Evolutionary conservation across 768 basidiomycete species (phyloP).

Genomic region (Wakefieldia striispora): DNA sequence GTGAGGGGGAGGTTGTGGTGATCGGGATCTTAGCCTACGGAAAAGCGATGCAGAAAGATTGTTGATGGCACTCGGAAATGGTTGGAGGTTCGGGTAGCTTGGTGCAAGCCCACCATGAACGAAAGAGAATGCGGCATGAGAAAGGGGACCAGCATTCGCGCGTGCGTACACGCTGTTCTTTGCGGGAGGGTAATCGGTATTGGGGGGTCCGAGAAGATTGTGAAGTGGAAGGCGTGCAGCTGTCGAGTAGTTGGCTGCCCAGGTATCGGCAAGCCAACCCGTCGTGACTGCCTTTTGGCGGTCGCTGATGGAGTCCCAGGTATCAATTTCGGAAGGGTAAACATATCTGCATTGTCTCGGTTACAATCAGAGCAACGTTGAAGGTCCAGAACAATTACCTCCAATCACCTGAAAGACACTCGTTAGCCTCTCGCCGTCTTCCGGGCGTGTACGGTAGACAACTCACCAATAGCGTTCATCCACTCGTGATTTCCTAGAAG

Average conservation of each 20-base stretch:
- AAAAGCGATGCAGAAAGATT: constrained; percentile 68
- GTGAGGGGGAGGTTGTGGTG: constrained; percentile 69
- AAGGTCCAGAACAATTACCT: constrained; percentile 43
- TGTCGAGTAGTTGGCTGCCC: constrained; percentile 84
- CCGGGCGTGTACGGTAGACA: background rate
- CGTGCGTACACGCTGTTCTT: constrained; percentile 28
- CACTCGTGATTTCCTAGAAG: constrained; percentile 95
- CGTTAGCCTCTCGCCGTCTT: constrained; percentile 7
- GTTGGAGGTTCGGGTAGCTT: constrained; percentile 67
- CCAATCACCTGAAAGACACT: constrained; percentile 68
- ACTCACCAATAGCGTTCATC: constrained; percentile 83
- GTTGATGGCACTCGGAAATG: constrained; percentile 86
- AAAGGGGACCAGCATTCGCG: constrained; percentile 47
- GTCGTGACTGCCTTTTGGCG: constrained; percentile 74
- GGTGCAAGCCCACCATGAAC: constrained; percentile 91
- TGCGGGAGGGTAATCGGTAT: constrained; percentile 55
- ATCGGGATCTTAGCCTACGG: constrained; percentile 60
- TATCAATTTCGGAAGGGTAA: constrained; percentile 74
- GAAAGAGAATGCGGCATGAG: constrained; percentile 84
- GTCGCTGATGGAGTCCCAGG: constrained; percentile 68
- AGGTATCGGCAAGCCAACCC: constrained; percentile 77
- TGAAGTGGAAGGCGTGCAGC: constrained; percentile 81
- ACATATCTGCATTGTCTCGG: constrained; percentile 62
- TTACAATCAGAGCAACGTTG: constrained; percentile 3
- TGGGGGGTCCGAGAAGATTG: constrained; percentile 61